These are phyloP conservation scores for Scutellaria minor DNA, from an alignment of 257 asterid species.

Conservation along the genomic window DNA sequence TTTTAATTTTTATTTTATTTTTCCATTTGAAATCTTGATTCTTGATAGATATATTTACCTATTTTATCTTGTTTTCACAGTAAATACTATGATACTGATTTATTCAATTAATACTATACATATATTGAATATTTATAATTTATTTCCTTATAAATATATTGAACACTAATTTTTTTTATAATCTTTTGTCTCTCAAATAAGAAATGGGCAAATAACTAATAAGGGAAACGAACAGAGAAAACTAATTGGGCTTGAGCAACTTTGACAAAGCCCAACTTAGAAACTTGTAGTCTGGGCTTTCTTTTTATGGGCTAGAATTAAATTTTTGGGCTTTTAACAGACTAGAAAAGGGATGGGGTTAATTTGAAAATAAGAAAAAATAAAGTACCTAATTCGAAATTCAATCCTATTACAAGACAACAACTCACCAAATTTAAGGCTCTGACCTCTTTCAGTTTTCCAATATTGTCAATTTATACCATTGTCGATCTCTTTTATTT, in stretches of 20 bases:
- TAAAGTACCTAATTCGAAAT: slow-evolving; percentile 23
- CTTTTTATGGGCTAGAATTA: neutral
- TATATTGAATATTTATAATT: neutral
- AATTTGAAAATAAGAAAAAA: slow-evolving; percentile 19
- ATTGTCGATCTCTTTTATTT: slow-evolving; percentile 7
- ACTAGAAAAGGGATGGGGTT: neutral
- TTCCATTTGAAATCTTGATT: no score
- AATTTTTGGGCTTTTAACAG: neutral
- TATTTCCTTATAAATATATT: neutral
- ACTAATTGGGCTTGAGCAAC: neutral
- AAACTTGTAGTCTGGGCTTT: neutral
- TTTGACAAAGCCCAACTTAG: neutral
- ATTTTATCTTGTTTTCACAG: no score
- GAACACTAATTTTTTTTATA: no score
- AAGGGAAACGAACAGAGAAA: no score
- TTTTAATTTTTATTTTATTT: no score
- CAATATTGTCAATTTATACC: neutral
- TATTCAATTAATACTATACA: neutral
- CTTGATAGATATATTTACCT: no score
- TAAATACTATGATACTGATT: neutral
- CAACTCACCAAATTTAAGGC: slow-evolving; percentile 30
- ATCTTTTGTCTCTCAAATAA: no score
- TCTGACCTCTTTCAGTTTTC: slow-evolving; percentile 18
- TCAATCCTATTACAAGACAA: neutral
- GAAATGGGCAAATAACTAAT: no score